Base-by-base conservation (phyloP, 306 rosid species). In the Notholithocarpus densiflorus region DNA sequence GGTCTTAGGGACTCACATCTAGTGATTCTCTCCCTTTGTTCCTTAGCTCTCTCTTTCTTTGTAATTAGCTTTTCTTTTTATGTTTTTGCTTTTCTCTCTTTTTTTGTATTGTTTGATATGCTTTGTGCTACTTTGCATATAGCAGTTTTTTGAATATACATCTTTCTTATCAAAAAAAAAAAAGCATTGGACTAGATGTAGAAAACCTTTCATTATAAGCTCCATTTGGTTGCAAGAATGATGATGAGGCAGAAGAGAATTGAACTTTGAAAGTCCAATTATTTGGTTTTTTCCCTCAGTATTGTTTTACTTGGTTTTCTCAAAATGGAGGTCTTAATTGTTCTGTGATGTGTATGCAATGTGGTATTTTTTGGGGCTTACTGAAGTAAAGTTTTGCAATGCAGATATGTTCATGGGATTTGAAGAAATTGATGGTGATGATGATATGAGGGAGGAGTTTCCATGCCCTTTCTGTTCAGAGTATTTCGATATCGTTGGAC, bases 391-490 rank as follows among this genome's bases (percentile, higher is more conserved):
- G 31, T 62, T 83, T 54, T 74, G 80, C 18, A 51, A 71, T 90
- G 89, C 68, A 95, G 98, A 93, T 79, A 91, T 90, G 97, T 88
- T 86, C 77, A 88, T 87, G 94, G 94, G 96, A 52, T 95, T 95
- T 77, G 98, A 92, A 79, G 98, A 91, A 72, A 80, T 92, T 27
- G 96, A 92, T 2, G 96, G 87, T 80, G 98, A 91, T 18, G 98
- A 95, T 34, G 94, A 92, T 72, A 82, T 92, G 78, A 86, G 92
- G 90, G 98, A 95, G 84, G 97, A 95, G 79, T 92, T 91, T 84
- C 86, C 92, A 3, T 95, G 98, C 83, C 98, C 98, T 0, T 95
- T 92, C 80, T 95, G 98, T 85, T 86, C 98, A 0, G 98, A 92
- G 34, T 95, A 91, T 84, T 92, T 86, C 78, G 98, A 95, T 78